These are phyloP conservation scores for Epichloe uncinata DNA, from an alignment of 2,329 filamentous ascomycete genomes.

Conservation along the genomic window DNA sequence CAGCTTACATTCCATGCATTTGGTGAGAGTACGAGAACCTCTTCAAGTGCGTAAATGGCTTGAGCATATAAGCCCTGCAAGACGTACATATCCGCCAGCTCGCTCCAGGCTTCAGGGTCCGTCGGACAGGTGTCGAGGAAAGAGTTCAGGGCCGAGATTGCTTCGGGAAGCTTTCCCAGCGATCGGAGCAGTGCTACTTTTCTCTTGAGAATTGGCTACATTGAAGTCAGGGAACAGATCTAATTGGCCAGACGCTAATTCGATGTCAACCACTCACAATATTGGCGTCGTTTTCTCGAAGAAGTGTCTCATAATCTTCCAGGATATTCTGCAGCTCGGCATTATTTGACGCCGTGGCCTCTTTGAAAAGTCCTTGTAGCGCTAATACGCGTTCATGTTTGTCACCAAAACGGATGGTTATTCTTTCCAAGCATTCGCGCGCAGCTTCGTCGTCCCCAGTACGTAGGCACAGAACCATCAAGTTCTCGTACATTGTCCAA, in stretches of 20 bases:
- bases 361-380: slow-evolving; percentile 68
- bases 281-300: slow-evolving; percentile 64
- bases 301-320: slow-evolving; percentile 61
- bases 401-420: slow-evolving; percentile 68
- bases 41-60: slow-evolving; percentile 78
- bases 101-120: slow-evolving; percentile 86
- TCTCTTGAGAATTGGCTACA: slow-evolving; percentile 70
- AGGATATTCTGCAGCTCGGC: slow-evolving; percentile 56
- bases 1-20: slow-evolving; percentile 85
- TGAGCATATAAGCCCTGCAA: slow-evolving; percentile 67
- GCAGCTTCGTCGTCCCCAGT: slow-evolving; percentile 74
- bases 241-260: neutral
- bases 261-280: slow-evolving; percentile 41
- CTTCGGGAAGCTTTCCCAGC: slow-evolving; percentile 56
- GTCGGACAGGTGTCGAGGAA: slow-evolving; percentile 76
- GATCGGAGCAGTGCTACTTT: slow-evolving; percentile 67
- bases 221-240: slow-evolving; percentile 11
- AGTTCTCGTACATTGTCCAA: slow-evolving; percentile 78
- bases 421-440: slow-evolving; percentile 56
- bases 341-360: slow-evolving; percentile 60
- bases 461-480: slow-evolving; percentile 71
- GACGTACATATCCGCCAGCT: slow-evolving; percentile 78
- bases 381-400: slow-evolving; percentile 80
- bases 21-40: slow-evolving; percentile 72
- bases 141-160: slow-evolving; percentile 58